Percentiles rank a stretch among this genome's conserved stretches.
phyloP scores from a whole-genome alignment of 2,329 filamentous ascomycete species.

The Trichoderma sp. region DNA sequence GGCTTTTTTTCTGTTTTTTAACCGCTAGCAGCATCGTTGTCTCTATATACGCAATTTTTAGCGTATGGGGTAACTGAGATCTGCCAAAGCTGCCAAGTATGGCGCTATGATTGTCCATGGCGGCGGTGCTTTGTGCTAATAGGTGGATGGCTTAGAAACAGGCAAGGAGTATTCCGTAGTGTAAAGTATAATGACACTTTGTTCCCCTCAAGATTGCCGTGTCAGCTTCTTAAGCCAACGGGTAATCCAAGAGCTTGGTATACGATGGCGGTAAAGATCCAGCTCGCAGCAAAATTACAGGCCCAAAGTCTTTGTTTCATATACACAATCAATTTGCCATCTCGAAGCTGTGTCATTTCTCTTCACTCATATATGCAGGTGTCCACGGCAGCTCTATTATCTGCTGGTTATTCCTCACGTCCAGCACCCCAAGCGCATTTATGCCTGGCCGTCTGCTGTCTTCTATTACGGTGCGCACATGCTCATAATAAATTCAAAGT shows the following conservation, averaged over 20 bases:
- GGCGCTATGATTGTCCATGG: not conserved
- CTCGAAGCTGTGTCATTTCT: not conserved
- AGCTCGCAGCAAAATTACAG: not conserved
- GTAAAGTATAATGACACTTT: not conserved
- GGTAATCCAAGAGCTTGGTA: not conserved
- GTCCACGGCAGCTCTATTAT: not conserved
- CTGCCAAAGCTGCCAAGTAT: not conserved
- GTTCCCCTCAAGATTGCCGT: not conserved
- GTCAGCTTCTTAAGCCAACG: not conserved
- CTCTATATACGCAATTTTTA: not conserved
- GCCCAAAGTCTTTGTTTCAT: not conserved
- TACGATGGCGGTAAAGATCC: not conserved
- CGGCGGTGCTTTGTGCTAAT: not conserved
- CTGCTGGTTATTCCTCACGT: not conserved
- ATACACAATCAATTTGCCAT: not conserved
- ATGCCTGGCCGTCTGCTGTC: not conserved
- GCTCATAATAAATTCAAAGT: not conserved
- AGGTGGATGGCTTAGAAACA: not conserved
- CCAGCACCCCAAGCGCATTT: not conserved
- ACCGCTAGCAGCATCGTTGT: no score
- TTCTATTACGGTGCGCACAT: not conserved
- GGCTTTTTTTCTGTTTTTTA: not conserved
- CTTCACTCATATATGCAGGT: not conserved
- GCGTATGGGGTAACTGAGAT: conserved; percentile 5
- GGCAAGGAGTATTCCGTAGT: not conserved